Base-by-base conservation (phyloP, 2,329 filamentous ascomycete genomes). In the Fonsecaea pugnacius region DNA sequence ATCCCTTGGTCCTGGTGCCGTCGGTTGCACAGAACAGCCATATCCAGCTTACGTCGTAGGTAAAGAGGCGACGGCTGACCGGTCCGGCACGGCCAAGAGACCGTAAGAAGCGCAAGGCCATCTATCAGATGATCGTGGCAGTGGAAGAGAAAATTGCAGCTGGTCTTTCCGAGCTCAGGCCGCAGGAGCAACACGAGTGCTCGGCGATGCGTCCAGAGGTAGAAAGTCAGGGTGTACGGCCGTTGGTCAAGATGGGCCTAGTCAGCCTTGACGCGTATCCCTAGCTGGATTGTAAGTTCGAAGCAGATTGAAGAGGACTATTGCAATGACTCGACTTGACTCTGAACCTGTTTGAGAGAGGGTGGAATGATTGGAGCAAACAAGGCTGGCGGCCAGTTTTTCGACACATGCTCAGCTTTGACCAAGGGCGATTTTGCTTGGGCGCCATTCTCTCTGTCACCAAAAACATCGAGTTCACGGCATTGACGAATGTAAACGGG, bases 31-130 rank as follows among this genome's bases (percentile, higher is more conserved):
- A 40, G 27, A n/a, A 55, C 40, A 32, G 12, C 33, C 12, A 56
- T 8, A 16, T 16, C 5, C 21, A 46, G 40, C 30, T 50, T 30
- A 18, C 24, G 27, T 12, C 9, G 18, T 27, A 18, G 18, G 9
- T 9, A 27, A 27, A 24, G 21, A 4, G 43, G 16, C 40, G n/a
- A 46, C 43, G 43, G 32, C 52, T 33, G 52, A 36, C 30, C 60
- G 60, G 60, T 16, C 54, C 60, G 60, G 53, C 21, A 58, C 60
- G 54, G 60, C 21, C 9, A 30, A 6, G n/a, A 24, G 18, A 7
- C 57, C 32, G 30, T 50, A 14, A 21, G 4, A 9, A 27, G 3
- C 12, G 43, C 9, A 48, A 48, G 18, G 43, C 43, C 18, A 24
- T 48, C 43, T 4, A 48, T 48, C 43, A 48, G 8, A 10, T 24